Conservation (phyloP, 2,329 filamentous ascomycete genomes). For the Verticillium klebahnii region DNA sequence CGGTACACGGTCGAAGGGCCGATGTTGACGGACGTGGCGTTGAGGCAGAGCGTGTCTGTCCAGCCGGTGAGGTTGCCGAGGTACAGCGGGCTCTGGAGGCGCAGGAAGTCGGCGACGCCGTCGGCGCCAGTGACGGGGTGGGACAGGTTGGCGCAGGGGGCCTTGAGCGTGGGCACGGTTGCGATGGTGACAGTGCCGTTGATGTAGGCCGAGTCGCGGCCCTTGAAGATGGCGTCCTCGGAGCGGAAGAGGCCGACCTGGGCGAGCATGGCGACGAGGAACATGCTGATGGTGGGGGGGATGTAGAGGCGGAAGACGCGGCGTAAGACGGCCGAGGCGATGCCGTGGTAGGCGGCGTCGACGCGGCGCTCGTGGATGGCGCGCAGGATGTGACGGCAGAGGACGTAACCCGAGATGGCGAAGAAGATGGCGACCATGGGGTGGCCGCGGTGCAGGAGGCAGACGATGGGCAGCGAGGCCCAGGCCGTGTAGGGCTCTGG, state of each 20-base stretch:
- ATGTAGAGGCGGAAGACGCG: slow-evolving; percentile 34
- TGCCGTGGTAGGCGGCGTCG: slow-evolving; percentile 28
- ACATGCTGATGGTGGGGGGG: slow-evolving; percentile 35
- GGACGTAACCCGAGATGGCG: slow-evolving; percentile 37
- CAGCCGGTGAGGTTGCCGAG: slow-evolving; percentile 24
- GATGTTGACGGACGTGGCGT: slow-evolving; percentile 21
- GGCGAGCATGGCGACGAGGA: slow-evolving; percentile 31
- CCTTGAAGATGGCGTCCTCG: slow-evolving; percentile 28
- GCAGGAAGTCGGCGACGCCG: slow-evolving; percentile 23
- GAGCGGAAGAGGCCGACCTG: slow-evolving; percentile 31
- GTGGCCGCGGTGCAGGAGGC: slow-evolving; percentile 32
- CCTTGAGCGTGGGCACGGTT: slow-evolving; percentile 8
- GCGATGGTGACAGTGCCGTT: slow-evolving; percentile 29
- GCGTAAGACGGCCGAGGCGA: slow-evolving; percentile 31
- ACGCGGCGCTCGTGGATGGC: slow-evolving; percentile 29
- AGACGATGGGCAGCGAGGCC: slow-evolving; percentile 32
- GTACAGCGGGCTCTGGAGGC: slow-evolving; percentile 19
- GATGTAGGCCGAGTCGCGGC: slow-evolving; percentile 32
- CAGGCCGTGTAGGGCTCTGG: slow-evolving; percentile 26
- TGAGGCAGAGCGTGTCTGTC: slow-evolving; percentile 27
- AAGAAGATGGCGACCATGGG: slow-evolving; percentile 40
- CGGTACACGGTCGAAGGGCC: slow-evolving; percentile 24
- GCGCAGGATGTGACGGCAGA: slow-evolving; percentile 31
- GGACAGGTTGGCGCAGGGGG: slow-evolving; percentile 22
- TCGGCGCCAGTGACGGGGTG: slow-evolving; percentile 18